These are phyloP conservation scores for Aspergillus nidulans DNA, from an alignment of 495 filamentous ascomycete genomes.

Conservation along the genomic window DNA sequence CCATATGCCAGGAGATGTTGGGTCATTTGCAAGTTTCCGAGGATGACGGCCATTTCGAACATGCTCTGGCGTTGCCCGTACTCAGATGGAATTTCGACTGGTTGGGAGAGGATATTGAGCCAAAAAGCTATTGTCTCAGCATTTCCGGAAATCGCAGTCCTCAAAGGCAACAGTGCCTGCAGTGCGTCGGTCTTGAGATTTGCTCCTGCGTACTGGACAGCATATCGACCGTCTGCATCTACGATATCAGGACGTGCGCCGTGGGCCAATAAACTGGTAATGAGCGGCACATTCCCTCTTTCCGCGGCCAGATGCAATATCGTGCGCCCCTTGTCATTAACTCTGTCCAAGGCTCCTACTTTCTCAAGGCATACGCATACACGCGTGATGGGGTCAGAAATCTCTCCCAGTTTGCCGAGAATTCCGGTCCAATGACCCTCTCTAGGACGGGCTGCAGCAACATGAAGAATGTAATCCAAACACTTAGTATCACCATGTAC, in stretches of 20 bases:
- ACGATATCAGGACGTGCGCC: background rate
- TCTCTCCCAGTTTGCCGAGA: background rate
- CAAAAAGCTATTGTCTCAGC: background rate
- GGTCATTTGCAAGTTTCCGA: background rate
- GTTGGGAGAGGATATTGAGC: background rate
- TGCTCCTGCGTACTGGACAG: background rate
- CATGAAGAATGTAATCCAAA: background rate
- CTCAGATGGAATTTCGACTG: background rate
- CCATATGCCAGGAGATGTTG: background rate
- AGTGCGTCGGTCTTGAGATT: background rate
- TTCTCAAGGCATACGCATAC: background rate
- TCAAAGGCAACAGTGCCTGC: background rate
- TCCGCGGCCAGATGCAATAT: conserved; percentile 11
- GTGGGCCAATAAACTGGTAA: background rate
- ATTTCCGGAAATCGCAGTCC: background rate
- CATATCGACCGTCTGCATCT: background rate
- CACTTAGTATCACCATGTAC: background rate
- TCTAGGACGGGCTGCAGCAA: background rate
- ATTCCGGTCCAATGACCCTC: background rate
- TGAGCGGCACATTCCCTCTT: background rate
- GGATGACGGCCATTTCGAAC: no score
- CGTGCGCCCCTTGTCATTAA: background rate
- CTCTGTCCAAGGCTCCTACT: background rate
- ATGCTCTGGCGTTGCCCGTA: background rate
- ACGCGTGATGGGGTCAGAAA: background rate